Evolutionary conservation across 1,284 basidiomycete species (phyloP).

Genomic region (Ustilago curta): DNA sequence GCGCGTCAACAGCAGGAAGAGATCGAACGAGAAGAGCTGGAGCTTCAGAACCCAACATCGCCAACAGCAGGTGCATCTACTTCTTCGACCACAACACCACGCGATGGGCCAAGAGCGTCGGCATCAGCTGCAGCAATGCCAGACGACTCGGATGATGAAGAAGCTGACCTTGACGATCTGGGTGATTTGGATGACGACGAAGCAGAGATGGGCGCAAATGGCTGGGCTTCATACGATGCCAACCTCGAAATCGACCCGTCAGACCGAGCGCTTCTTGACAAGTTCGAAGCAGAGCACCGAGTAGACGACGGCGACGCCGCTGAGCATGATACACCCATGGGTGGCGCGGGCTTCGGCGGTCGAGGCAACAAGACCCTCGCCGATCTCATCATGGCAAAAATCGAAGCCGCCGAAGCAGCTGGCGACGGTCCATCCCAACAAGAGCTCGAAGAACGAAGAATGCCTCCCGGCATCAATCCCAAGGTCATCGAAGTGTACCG

Average conservation of each 20-base stretch:
- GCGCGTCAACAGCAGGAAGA: slow-evolving; percentile 95
- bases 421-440: slow-evolving; percentile 31
- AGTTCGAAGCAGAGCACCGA: slow-evolving; percentile 54
- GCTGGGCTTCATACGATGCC: slow-evolving; percentile 56
- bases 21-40: slow-evolving; percentile 68
- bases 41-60: slow-evolving; percentile 38
- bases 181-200: slow-evolving; percentile 61
- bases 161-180: slow-evolving; percentile 58
- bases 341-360: slow-evolving; percentile 18
- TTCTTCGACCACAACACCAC: slow-evolving; percentile 61
- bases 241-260: slow-evolving; percentile 66
- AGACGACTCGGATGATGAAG: slow-evolving; percentile 68
- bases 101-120: slow-evolving; percentile 61
- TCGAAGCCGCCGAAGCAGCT: slow-evolving; percentile 73
- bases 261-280: slow-evolving; percentile 63
- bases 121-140: slow-evolving; percentile 69
- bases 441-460: slow-evolving; percentile 41
- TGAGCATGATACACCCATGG: slow-evolving; percentile 32
- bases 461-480: slow-evolving; percentile 88
- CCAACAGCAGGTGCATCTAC: slow-evolving; percentile 21
- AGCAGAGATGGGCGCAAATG: slow-evolving; percentile 60
- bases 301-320: slow-evolving; percentile 29
- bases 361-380: slow-evolving; percentile 74
- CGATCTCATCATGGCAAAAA: slow-evolving; percentile 94
- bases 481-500: slow-evolving; percentile 91